phyloP scores from a whole-genome alignment of 2,329 filamentous ascomycete genomes.

The Pyricularia sp. region DNA sequence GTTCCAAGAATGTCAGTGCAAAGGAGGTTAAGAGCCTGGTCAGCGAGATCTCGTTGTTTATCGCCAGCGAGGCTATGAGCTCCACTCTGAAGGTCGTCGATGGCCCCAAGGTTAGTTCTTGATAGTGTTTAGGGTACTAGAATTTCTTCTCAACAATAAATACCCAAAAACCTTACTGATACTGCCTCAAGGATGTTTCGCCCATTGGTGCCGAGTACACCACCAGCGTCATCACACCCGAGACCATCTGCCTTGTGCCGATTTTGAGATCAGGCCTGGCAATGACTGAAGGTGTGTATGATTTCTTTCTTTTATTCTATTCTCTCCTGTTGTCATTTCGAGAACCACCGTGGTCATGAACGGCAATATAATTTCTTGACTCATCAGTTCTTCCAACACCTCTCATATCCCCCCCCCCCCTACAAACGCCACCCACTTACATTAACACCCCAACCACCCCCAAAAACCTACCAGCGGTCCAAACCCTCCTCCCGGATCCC shows the following conservation, averaged over 20 bases:
- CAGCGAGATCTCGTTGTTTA: constrained; percentile 75
- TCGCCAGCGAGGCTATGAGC: constrained; percentile 74
- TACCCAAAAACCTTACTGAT: not conserved
- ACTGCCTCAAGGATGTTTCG: constrained; percentile 19
- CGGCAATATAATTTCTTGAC: no score
- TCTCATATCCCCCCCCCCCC: not conserved
- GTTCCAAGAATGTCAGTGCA: constrained; percentile 59
- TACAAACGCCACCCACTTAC: constrained; percentile 7
- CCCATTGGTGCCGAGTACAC: constrained; percentile 71
- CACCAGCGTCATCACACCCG: constrained; percentile 52
- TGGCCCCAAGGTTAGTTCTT: constrained; percentile 51
- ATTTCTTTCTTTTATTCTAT: not conserved
- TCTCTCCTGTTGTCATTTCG: not conserved
- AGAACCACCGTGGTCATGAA: not conserved
- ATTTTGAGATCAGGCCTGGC: constrained; percentile 86
- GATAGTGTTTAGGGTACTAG: not conserved
- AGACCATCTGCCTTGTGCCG: constrained; percentile 71
- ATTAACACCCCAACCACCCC: not conserved
- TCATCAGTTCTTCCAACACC: not conserved
- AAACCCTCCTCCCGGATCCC: constrained; percentile 69
- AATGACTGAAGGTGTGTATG: constrained; percentile 68
- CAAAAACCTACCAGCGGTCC: constrained; percentile 48
- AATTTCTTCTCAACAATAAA: not conserved
- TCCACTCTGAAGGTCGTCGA: constrained; percentile 45
- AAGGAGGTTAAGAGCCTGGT: constrained; percentile 74